Evolutionary conservation across 805 yeast genomes (phyloP), one percentile per base, ranked within the genome.

Genomic region (Wickerhamiella allomyrinae): DNA sequence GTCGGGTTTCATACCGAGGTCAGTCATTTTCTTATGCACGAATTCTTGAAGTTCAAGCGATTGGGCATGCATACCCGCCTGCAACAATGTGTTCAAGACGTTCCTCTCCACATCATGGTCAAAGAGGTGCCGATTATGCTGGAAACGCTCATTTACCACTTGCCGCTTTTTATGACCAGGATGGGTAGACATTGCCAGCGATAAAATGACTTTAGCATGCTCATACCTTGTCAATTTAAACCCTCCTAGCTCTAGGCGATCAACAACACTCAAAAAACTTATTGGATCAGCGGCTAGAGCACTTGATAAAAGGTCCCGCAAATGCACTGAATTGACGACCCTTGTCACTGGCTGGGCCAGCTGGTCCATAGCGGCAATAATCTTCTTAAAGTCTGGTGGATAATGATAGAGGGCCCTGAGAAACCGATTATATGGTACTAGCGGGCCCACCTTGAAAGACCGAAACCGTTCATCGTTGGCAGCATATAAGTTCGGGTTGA

Each of bases 261-360:
- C 41, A 13, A 56, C 40, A 5, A 58, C 44, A 3, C 20, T 15
- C 21, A 44, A 40, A 35, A 44, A 55, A 24, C 46, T 35, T 2
- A 19, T 9, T 5, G 38, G 43, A 48, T 43, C 37, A 40, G 14
- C 39, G 37, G 20, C 7, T 33, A 39, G 34, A 25, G 59, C 47
- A 2, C 39, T 31, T 3, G 42, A 23, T 22, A 65, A 20, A 6
- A 64, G 44, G 9, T 49, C 53, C 45, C 64, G 68, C 20, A 64
- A 49, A 42, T 63, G 61, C 8, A 39, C 45, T 1, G 55, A 46
- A 5, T 48, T 44, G 15, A 65, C 52, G 34, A 55, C 55, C 11
- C 47, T 39, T 5, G 66, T 63, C 24, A 57, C 57, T 10, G 63
- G 65, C 15, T 45, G 34, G 2, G 69, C 69, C 5, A 65, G 42